Base-by-base conservation (phyloP, 2,329 filamentous ascomycete species). In the Scedosporium minutisporum region DNA sequence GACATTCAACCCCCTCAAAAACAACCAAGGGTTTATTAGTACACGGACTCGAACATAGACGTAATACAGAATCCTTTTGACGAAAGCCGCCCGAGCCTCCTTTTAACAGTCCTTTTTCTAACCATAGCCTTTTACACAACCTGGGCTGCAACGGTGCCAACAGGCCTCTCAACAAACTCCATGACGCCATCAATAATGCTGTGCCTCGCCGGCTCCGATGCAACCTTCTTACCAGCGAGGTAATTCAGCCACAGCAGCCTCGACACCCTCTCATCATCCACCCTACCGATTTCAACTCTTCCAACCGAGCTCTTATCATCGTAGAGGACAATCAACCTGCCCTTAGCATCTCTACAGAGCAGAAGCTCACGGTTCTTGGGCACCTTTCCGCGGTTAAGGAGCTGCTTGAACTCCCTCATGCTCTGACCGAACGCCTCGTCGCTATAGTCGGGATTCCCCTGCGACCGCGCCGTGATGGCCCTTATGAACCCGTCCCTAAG, bases 401-500 rank as follows among this genome's bases (percentile, higher is more conserved):
- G 72, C 7, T 75, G 77, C 76, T 93, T 92, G 77, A 97, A 96
- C 3, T 88, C 82, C 66, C 83, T 83, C 76, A 97, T 83, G 0
- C 89, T 84, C 14, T 79, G 73, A 14, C 90, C 90, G 70, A 97
- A 97, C 0, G 78, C 79, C 65, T 95, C 91, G 67, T 93, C 89
- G 25, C 83, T 80, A 72, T 85, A 80, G 1, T 75, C 75, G 23
- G 80, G 79, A 10, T 57, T 53, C 12, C 38, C 57, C 65, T 87
- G 81, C 2, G 88, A 87, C 41, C 89, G 85, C 7, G 84, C 87
- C 62, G 90, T 89, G 66, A 99, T 88, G 23, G 90, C 89, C 5
- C 92, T 85, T 64, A 97, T 90, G 78, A 93, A 96, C 1, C 90
- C 95, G 71, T 99, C 95, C 48, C 93, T 85, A 65, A 99, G 75